Conservation (phyloP, 345 rosid genomes). For the Salix purpurea region DNA sequence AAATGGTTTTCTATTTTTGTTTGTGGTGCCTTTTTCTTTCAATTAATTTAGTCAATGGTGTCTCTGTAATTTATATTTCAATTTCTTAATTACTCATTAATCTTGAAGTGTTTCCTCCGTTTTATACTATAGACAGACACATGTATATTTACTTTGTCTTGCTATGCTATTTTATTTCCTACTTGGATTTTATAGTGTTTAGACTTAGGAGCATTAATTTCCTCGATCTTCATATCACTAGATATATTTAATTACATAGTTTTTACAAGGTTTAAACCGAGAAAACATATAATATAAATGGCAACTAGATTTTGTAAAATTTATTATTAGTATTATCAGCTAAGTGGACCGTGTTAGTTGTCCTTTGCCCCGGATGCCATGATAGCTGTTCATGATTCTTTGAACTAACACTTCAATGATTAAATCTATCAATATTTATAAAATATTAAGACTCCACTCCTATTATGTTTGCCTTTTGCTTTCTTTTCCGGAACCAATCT, state of each 20-base stretch:
- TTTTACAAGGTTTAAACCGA: slow-evolving; percentile 1
- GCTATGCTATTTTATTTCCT: background rate
- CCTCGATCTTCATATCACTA: too few relatives aligned
- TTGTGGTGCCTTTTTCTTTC: too few relatives aligned
- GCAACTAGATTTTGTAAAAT: slow-evolving; percentile 4
- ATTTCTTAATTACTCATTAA: background rate
- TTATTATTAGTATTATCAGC: background rate
- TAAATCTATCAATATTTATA: slow-evolving; percentile 3
- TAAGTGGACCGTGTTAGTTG: slow-evolving; percentile 33
- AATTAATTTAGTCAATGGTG: too few relatives aligned
- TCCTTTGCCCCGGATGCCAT: slow-evolving; percentile 29
- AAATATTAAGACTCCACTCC: slow-evolving; percentile 12
- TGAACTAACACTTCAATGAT: slow-evolving; percentile 35
- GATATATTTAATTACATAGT: background rate
- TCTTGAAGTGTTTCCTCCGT: background rate
- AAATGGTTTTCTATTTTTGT: too few relatives aligned
- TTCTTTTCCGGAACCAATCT: slow-evolving; percentile 6
- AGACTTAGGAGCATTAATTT: too few relatives aligned
- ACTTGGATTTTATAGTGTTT: background rate
- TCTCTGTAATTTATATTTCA: too few relatives aligned
- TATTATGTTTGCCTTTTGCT: slow-evolving; percentile 19
- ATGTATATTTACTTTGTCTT: background rate
- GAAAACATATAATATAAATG: background rate
- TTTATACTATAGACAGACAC: background rate
- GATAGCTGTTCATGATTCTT: slow-evolving; percentile 33